Conservation (phyloP, 345 rosid species). For the Euphorbia pulcherrima region DNA sequence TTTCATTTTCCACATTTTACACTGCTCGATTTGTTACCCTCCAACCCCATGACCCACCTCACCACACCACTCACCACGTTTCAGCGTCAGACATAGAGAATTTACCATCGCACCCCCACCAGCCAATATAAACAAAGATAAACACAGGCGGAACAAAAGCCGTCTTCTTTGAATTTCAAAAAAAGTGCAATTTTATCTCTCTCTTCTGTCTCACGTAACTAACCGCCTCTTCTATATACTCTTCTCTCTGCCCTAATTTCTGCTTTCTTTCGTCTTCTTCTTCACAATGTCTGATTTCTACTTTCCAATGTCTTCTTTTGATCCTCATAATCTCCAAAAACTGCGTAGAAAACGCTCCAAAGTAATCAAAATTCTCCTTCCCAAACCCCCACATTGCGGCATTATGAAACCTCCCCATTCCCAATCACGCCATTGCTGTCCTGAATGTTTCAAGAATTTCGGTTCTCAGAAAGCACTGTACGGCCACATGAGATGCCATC, state of each 20-base stretch:
- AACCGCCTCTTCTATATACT: neutral
- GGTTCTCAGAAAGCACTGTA: constrained; percentile 68
- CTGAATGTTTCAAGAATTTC: constrained; percentile 84
- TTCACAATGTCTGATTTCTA: constrained; percentile 9
- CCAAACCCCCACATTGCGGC: constrained; percentile 33
- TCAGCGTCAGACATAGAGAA: neutral
- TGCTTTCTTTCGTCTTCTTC: too few species aligned
- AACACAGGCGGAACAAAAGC: neutral
- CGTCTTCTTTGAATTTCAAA: neutral
- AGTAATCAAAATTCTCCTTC: constrained; percentile 17
- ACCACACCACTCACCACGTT: neutral
- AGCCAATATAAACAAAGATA: too few species aligned
- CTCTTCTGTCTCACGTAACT: neutral
- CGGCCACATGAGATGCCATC: constrained; percentile 90
- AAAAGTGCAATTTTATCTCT: neutral
- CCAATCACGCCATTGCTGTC: constrained; percentile 31
- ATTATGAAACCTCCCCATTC: constrained; percentile 43
- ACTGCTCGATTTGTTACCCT: neutral
- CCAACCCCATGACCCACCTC: too few species aligned
- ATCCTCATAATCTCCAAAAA: constrained; percentile 24
- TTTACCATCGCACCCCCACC: neutral
- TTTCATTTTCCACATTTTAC: too few species aligned
- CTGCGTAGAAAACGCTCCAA: constrained; percentile 45
- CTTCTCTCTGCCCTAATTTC: neutral
- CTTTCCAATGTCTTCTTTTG: constrained; percentile 24